phyloP scores from a whole-genome alignment of 2,329 filamentous ascomycete genomes.

The Paracorniculantispora psalliotae region DNA sequence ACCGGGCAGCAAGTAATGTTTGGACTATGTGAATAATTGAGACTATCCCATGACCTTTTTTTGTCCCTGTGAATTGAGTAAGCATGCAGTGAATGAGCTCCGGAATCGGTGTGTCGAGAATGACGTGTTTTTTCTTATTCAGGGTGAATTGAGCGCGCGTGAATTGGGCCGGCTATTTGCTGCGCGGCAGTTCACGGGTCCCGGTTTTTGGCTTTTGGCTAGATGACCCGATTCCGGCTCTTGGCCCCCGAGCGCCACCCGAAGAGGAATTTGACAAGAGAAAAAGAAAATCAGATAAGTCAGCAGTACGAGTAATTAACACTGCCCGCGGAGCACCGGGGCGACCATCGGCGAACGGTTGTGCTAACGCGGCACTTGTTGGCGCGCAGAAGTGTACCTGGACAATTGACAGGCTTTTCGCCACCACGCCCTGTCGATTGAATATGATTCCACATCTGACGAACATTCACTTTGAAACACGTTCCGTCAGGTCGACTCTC shows the following conservation, averaged over 20 bases:
- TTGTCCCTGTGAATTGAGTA: background rate
- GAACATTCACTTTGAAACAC: background rate
- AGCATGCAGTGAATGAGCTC: background rate
- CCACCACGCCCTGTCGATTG: background rate
- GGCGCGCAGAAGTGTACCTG: no score
- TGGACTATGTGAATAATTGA: slow-evolving; percentile 1
- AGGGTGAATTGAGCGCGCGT: background rate
- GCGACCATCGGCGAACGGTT: background rate
- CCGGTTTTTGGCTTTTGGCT: background rate
- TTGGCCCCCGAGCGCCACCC: background rate
- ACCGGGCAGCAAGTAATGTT: background rate
- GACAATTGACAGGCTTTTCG: background rate
- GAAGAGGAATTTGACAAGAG: no score
- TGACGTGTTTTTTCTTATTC: background rate
- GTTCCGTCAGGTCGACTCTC: background rate
- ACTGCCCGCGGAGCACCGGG: no score
- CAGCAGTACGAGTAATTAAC: background rate
- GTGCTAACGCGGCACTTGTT: no score
- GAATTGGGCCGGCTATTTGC: slow-evolving; percentile 1
- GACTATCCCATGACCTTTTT: background rate
- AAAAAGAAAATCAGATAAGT: background rate
- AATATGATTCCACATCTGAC: background rate
- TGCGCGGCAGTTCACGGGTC: background rate
- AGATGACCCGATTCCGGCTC: slow-evolving; percentile 9
- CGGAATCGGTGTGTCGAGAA: background rate